phyloP scores from a whole-genome alignment of 2,329 filamentous ascomycete species.

The Talaromyces amestolkiae region DNA sequence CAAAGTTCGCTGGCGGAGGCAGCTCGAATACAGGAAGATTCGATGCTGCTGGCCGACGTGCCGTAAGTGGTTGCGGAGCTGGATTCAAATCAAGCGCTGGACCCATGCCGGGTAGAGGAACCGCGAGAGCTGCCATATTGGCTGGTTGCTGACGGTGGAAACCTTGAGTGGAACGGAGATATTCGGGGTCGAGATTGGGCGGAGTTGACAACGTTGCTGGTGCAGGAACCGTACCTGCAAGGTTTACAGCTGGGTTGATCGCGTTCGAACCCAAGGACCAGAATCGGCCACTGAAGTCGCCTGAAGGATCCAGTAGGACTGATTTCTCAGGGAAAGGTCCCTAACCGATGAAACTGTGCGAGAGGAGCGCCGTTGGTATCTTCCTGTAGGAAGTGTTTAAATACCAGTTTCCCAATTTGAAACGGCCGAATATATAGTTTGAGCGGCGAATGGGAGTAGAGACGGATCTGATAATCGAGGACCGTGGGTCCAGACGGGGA shows the following conservation, averaged over 20 bases:
- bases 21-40: constrained; percentile 69
- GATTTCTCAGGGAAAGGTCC: constrained; percentile 23
- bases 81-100: constrained; percentile 58
- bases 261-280: constrained; percentile 44
- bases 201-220: constrained; percentile 29
- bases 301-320: constrained; percentile 51
- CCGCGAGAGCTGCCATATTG: constrained; percentile 62
- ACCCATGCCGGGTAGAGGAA: constrained; percentile 62
- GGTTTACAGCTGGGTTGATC: constrained; percentile 30
- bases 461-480: background rate
- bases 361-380: constrained; percentile 7
- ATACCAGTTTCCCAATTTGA: constrained; percentile 1
- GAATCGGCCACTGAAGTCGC: constrained; percentile 48
- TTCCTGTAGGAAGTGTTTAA: constrained; percentile 14
- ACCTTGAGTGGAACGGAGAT: constrained; percentile 36
- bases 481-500: constrained; percentile 20
- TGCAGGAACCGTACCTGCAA: constrained; percentile 23
- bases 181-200: constrained; percentile 38
- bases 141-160: constrained; percentile 44
- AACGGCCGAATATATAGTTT: background rate
- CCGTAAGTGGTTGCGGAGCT: constrained; percentile 64
- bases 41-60: constrained; percentile 67
- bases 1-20: constrained; percentile 55
- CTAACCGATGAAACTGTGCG: constrained; percentile 25
- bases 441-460: background rate